Evolutionary conservation across 225 moss, liverwort and hornwort species (phyloP).

Genomic region (Sphagnum tenellum): DNA sequence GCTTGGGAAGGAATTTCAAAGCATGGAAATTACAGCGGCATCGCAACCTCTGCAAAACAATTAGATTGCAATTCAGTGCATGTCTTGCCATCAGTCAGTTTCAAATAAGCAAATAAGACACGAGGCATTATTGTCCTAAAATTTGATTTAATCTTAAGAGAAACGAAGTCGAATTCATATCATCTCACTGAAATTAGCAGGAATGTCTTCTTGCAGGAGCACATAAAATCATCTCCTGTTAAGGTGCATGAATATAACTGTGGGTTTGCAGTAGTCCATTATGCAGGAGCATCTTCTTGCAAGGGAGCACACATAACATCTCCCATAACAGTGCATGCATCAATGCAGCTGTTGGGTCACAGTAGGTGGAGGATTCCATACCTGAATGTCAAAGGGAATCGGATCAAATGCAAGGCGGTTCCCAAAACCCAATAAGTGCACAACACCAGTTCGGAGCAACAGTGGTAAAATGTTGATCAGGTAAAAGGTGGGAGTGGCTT

Average conservation of each 20-base stretch:
- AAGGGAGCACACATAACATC: background rate
- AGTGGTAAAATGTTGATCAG: slow-evolving; percentile 59
- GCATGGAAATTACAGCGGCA: slow-evolving; percentile 98
- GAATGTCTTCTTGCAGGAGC: too few relatives aligned
- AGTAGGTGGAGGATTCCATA: slow-evolving; percentile 8
- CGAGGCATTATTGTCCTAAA: too few relatives aligned
- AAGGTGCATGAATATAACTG: too few relatives aligned
- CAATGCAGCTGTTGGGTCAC: too few relatives aligned
- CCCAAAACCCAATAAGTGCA: slow-evolving; percentile 76
- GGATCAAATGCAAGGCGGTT: slow-evolving; percentile 82
- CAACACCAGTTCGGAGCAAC: slow-evolving; percentile 55
- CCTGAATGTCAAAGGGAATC: slow-evolving; percentile 79
- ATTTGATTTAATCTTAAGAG: too few relatives aligned
- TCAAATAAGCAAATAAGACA: too few relatives aligned
- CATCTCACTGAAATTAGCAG: too few relatives aligned
- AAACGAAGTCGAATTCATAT: too few relatives aligned
- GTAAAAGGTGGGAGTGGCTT: slow-evolving; percentile 84
- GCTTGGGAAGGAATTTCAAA: slow-evolving; percentile 53
- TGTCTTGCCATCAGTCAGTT: too few relatives aligned
- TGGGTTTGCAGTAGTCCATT: background rate
- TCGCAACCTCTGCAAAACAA: slow-evolving; percentile 61
- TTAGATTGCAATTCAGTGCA: too few relatives aligned
- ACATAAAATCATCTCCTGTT: too few relatives aligned
- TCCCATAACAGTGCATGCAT: too few relatives aligned
- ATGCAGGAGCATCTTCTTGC: background rate